Percentiles rank a stretch among this genome's conserved stretches.
These are phyloP conservation scores for Penicillium pulvis DNA, from an alignment of 495 filamentous ascomycete species.

Conservation along the genomic window DNA sequence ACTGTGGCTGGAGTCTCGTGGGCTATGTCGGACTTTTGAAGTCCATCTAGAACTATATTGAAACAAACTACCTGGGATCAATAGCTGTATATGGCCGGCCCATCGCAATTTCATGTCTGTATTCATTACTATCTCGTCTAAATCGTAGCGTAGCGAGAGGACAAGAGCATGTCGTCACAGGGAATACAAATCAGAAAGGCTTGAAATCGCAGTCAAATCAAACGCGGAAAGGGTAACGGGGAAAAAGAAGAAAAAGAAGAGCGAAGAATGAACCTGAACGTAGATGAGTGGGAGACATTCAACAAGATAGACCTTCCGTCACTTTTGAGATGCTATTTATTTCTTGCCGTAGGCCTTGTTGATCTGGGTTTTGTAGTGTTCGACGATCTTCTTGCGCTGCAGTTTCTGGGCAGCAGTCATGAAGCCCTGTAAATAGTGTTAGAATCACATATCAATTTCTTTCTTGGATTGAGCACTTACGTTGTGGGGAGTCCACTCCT, in stretches of 20 bases:
- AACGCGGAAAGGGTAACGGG: conserved; percentile 23
- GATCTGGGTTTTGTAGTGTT: conserved; percentile 47
- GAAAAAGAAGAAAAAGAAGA: conserved; percentile 13
- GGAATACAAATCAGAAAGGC: conserved; percentile 20
- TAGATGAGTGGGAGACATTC: background rate
- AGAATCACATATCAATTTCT: background rate
- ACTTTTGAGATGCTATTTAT: conserved; percentile 20
- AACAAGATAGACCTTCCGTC: background rate
- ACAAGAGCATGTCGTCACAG: conserved; percentile 10
- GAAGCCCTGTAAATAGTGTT: conserved; percentile 40
- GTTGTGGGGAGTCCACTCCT: conserved; percentile 97
- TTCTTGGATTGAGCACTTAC: conserved; percentile 55
- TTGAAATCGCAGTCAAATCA: conserved; percentile 18
- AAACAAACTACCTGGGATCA: background rate
- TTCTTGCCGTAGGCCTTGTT: conserved; percentile 53
- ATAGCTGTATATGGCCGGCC: conserved; percentile 3
- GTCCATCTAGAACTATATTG: background rate
- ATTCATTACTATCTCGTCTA: conserved; percentile 28
- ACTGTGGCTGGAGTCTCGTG: conserved; percentile 22
- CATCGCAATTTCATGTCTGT: conserved; percentile 19
- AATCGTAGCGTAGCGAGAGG: conserved; percentile 15
- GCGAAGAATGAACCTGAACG: conserved; percentile 2
- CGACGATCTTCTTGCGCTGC: conserved; percentile 56
- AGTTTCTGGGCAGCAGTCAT: conserved; percentile 60
- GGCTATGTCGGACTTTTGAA: conserved; percentile 16